Evolutionary conservation across 495 filamentous ascomycete species (phyloP).

Genomic region (Penicillium ucsense): DNA sequence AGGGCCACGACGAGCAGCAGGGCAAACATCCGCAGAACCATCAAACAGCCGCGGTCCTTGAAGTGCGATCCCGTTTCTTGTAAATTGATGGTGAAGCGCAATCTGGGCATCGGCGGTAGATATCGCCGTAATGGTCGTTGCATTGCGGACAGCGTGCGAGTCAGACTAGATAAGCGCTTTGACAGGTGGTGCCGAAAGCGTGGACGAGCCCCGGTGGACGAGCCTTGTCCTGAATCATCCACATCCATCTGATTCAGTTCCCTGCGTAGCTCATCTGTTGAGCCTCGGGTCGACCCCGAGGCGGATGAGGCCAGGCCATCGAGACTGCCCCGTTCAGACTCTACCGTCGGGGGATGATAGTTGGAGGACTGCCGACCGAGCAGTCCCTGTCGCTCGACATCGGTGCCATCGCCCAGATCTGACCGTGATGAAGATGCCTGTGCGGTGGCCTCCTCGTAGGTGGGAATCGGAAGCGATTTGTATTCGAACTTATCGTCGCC

Average conservation of each 20-base stretch:
- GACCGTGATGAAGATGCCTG: slow-evolving; percentile 54
- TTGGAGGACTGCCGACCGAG: slow-evolving; percentile 35
- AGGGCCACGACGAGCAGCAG: slow-evolving; percentile 63
- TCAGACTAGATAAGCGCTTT: slow-evolving; percentile 45
- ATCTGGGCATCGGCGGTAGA: slow-evolving; percentile 36
- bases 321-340: slow-evolving; percentile 54
- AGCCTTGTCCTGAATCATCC: slow-evolving; percentile 52
- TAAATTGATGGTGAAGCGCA: slow-evolving; percentile 28
- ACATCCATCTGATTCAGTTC: slow-evolving; percentile 90
- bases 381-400: slow-evolving; percentile 54
- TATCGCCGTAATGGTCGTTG: slow-evolving; percentile 44
- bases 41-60: slow-evolving; percentile 40
- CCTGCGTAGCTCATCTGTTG: slow-evolving; percentile 54
- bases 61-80: slow-evolving; percentile 18
- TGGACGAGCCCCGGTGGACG: slow-evolving; percentile 24
- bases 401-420: slow-evolving; percentile 48
- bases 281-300: slow-evolving; percentile 32
- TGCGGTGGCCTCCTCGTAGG: slow-evolving; percentile 84
- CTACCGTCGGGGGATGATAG: slow-evolving; percentile 69
- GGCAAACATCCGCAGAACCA: slow-evolving; percentile 62
- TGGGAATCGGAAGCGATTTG: slow-evolving; percentile 73
- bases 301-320: slow-evolving; percentile 43
- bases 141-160: slow-evolving; percentile 45
- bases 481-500: slow-evolving; percentile 52
- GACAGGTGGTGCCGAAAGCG: slow-evolving; percentile 40